phyloP scores from a whole-genome alignment of 345 rosid species.

The Passiflora organensis region DNA sequence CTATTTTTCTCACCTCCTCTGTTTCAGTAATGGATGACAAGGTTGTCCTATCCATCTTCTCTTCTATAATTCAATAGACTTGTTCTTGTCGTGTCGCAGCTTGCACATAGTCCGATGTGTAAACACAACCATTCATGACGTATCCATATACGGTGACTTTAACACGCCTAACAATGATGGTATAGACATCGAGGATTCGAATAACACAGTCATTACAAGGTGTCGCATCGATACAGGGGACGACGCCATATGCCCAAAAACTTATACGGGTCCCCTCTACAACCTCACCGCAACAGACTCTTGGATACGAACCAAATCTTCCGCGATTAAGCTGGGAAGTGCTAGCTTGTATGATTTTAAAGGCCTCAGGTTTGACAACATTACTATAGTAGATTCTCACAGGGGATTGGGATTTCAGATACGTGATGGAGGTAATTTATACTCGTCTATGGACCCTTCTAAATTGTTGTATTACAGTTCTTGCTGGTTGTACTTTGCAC shows the following conservation, averaged over 20 bases:
- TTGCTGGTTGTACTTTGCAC: no score
- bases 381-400: constrained; percentile 78
- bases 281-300: constrained; percentile 74
- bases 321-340: constrained; percentile 91
- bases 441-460: neutral
- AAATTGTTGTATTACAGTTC: no score
- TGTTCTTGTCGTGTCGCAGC: constrained; percentile 63
- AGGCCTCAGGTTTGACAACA: constrained; percentile 63
- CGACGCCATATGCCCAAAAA: constrained; percentile 91
- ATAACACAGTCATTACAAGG: constrained; percentile 63
- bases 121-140: constrained; percentile 57
- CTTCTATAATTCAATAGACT: no score
- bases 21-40: no score
- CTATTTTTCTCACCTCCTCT: no score
- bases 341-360: constrained; percentile 79
- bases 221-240: constrained; percentile 83
- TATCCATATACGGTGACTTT: constrained; percentile 77
- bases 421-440: constrained; percentile 85
- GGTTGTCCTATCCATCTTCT: no score
- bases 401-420: constrained; percentile 84
- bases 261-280: constrained; percentile 54
- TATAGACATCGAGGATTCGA: constrained; percentile 83
- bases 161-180: constrained; percentile 91
- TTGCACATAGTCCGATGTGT: constrained; percentile 72
- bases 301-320: constrained; percentile 91